Evolutionary conservation across 495 filamentous ascomycete genomes (phyloP).

Genomic region (Copromyces sp.): DNA sequence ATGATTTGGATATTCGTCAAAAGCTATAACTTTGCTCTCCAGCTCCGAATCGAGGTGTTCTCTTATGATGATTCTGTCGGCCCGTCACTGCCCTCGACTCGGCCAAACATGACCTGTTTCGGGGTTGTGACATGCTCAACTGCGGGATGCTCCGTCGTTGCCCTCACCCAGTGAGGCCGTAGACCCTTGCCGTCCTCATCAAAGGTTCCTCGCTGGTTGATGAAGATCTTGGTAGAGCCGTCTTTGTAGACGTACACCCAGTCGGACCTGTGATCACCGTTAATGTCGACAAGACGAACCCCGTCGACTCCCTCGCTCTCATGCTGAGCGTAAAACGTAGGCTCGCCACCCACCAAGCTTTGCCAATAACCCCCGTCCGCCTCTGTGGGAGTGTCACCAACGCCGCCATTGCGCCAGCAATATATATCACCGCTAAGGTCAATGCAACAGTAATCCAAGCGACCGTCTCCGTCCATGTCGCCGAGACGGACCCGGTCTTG

Average conservation of each 20-base stretch:
- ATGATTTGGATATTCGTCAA: background rate
- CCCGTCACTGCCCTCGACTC: too few relatives aligned
- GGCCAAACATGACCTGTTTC: too few relatives aligned
- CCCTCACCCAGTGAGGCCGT: too few relatives aligned
- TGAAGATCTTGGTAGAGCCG: background rate
- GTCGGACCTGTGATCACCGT: slow-evolving; percentile 15
- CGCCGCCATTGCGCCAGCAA: slow-evolving; percentile 22
- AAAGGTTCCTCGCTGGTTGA: background rate
- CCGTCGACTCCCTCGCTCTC: slow-evolving; percentile 2
- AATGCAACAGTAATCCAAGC: slow-evolving; percentile 15
- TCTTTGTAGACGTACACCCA: background rate
- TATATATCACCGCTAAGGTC: slow-evolving; percentile 10
- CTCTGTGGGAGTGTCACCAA: slow-evolving; percentile 3
- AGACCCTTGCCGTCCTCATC: background rate
- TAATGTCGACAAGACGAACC: slow-evolving; percentile 22
- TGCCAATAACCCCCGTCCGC: too few relatives aligned
- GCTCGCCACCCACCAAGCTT: too few relatives aligned
- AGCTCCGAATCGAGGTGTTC: too few relatives aligned
- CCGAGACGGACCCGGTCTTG: slow-evolving; percentile 8
- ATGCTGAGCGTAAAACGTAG: too few relatives aligned
- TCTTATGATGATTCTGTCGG: too few relatives aligned
- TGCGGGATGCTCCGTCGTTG: too few relatives aligned
- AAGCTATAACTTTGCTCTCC: too few relatives aligned
- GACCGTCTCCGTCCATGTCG: slow-evolving; percentile 25
- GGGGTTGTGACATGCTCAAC: too few relatives aligned